A percentile compares a stretch with the other conserved stretches of the same genome.
phyloP scores from a whole-genome alignment of 306 rosid genomes.

The Castanea crenata region DNA sequence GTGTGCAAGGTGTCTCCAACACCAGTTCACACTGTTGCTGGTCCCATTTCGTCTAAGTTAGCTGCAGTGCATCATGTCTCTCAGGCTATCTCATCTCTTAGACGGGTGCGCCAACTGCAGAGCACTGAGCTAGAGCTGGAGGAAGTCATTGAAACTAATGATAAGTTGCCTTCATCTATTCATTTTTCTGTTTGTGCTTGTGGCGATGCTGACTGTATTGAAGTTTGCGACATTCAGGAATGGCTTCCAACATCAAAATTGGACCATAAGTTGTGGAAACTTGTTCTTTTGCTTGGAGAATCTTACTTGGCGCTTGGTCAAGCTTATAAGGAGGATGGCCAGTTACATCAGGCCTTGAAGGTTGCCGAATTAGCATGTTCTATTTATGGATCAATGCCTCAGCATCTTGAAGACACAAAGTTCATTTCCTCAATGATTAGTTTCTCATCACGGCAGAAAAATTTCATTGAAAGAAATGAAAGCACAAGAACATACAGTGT shows the following conservation, averaged over 20 bases:
- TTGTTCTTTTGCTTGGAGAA: constrained; percentile 96
- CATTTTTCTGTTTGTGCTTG: constrained; percentile 83
- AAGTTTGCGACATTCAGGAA: constrained; percentile 89
- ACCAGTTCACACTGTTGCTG: constrained; percentile 77
- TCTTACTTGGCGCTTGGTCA: constrained; percentile 91
- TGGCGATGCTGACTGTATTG: constrained; percentile 93
- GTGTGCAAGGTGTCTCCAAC: constrained; percentile 49
- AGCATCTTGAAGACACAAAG: constrained; percentile 73
- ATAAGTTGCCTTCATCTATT: constrained; percentile 48
- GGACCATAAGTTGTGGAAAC: constrained; percentile 90
- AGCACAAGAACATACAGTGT: constrained; percentile 31
- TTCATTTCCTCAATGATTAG: constrained; percentile 85
- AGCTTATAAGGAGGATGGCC: constrained; percentile 79
- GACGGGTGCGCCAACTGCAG: constrained; percentile 92
- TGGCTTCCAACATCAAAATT: constrained; percentile 95
- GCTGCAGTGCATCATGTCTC: constrained; percentile 98
- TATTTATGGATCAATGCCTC: constrained; percentile 96
- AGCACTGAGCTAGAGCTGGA: constrained; percentile 56
- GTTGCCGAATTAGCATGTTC: constrained; percentile 86
- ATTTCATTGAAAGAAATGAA: constrained; percentile 36
- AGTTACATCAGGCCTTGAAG: constrained; percentile 79
- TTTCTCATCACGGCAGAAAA: constrained; percentile 37
- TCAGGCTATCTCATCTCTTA: constrained; percentile 91
- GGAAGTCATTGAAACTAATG: constrained; percentile 45
- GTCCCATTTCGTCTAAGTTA: constrained; percentile 87